Conservation (phyloP, 2,329 filamentous ascomycete genomes). For the Penicillium concentricum region DNA sequence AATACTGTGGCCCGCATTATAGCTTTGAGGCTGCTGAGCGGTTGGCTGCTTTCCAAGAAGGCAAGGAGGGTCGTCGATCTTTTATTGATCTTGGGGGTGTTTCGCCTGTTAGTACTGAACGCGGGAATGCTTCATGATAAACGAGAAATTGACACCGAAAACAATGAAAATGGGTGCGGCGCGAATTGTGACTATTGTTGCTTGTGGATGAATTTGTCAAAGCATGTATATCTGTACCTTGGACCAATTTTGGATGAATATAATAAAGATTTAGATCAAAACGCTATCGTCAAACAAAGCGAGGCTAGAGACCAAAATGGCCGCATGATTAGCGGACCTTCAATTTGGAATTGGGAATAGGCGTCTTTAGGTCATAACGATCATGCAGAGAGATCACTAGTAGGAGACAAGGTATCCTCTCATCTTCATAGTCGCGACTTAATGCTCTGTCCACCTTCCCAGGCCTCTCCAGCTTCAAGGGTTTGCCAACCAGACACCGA, state of each 20-base stretch:
- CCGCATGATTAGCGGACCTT: background rate
- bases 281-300: background rate
- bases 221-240: background rate
- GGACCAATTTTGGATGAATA: background rate
- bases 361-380: slow-evolving; percentile 15
- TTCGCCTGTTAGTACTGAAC: background rate
- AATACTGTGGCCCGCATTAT: slow-evolving; percentile 39
- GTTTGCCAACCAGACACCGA: slow-evolving; percentile 78
- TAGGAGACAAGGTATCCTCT: background rate
- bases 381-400: slow-evolving; percentile 1
- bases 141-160: background rate
- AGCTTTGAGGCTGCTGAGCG: slow-evolving; percentile 54
- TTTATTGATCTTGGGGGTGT: slow-evolving; percentile 15
- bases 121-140: slow-evolving; percentile 2
- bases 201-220: background rate
- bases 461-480: slow-evolving; percentile 74
- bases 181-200: background rate
- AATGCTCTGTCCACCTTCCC: slow-evolving; percentile 63
- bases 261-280: background rate
- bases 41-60: slow-evolving; percentile 47
- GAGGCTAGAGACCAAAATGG: background rate
- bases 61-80: slow-evolving; percentile 14
- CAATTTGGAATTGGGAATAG: background rate
- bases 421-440: slow-evolving; percentile 39
- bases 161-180: background rate